phyloP scores from a whole-genome alignment of 768 basidiomycete species.

The Pisolithus microcarpus region DNA sequence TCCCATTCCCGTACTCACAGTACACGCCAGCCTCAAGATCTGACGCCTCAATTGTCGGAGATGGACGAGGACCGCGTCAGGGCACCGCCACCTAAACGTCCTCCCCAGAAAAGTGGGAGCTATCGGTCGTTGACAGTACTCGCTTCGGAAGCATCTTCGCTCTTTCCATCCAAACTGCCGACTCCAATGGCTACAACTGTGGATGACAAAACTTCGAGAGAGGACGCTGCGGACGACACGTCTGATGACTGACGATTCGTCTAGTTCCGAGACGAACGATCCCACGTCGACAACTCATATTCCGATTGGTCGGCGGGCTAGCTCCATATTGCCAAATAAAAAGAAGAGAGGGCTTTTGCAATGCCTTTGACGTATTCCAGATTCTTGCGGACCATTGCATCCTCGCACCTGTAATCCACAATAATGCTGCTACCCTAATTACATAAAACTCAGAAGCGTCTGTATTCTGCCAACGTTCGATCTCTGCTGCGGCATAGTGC shows the following conservation, averaged over 20 bases:
- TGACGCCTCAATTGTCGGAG: slow-evolving; percentile 16
- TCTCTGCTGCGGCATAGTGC: too few relatives aligned
- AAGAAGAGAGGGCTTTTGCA: slow-evolving; percentile 18
- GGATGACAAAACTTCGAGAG: slow-evolving; percentile 22
- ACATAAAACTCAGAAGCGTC: neutral
- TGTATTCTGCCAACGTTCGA: too few relatives aligned
- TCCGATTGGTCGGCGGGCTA: slow-evolving; percentile 51
- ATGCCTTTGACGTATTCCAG: neutral
- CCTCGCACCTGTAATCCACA: too few relatives aligned
- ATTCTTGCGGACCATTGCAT: too few relatives aligned
- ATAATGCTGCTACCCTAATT: too few relatives aligned
- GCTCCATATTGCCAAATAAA: slow-evolving; percentile 23
- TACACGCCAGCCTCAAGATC: slow-evolving; percentile 16
- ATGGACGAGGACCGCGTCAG: slow-evolving; percentile 30
- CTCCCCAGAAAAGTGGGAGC: slow-evolving; percentile 6
- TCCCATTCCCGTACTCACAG: slow-evolving; percentile 50
- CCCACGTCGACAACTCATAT: slow-evolving; percentile 44
- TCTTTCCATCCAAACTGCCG: slow-evolving; percentile 32
- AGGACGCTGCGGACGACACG: slow-evolving; percentile 3
- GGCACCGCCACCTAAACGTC: slow-evolving; percentile 12
- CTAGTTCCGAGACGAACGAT: slow-evolving; percentile 35
- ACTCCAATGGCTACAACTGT: slow-evolving; percentile 26
- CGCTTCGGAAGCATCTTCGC: slow-evolving; percentile 24
- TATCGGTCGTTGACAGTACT: slow-evolving; percentile 52
- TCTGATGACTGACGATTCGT: slow-evolving; percentile 28